Conservation (phyloP, 1,284 basidiomycete species). For the Ustilago loliicola region DNA sequence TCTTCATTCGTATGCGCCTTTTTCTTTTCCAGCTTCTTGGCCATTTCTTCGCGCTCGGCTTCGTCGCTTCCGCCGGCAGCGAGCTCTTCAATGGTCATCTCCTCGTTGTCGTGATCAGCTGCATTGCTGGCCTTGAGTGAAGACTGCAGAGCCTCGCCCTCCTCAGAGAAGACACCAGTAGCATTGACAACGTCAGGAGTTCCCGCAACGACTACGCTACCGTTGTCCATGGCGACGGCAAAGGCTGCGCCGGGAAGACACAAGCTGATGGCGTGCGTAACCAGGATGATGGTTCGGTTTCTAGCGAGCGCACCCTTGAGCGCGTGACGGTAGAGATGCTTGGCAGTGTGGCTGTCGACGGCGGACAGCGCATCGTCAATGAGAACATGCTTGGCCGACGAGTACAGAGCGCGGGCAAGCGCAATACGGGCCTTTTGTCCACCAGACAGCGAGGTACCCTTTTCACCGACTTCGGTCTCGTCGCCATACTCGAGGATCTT, state of each 20-base stretch:
- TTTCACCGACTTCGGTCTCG: slow-evolving; percentile 89
- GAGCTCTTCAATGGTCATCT: slow-evolving; percentile 61
- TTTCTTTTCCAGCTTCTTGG: slow-evolving; percentile 59
- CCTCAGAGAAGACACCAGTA: slow-evolving; percentile 51
- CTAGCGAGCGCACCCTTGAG: slow-evolving; percentile 77
- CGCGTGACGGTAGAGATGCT: slow-evolving; percentile 79
- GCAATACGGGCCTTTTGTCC: slow-evolving; percentile 88
- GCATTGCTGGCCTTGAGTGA: slow-evolving; percentile 28
- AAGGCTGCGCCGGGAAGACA: slow-evolving; percentile 80
- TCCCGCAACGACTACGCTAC: slow-evolving; percentile 79
- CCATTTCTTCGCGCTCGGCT: slow-evolving; percentile 57
- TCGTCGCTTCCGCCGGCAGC: slow-evolving; percentile 56
- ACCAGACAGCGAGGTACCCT: slow-evolving; percentile 79
- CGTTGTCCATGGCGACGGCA: slow-evolving; percentile 80
- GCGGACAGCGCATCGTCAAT: slow-evolving; percentile 92
- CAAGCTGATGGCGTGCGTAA: slow-evolving; percentile 87
- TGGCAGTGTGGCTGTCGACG: slow-evolving; percentile 88
- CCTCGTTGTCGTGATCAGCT: slow-evolving; percentile 33
- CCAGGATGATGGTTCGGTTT: slow-evolving; percentile 81
- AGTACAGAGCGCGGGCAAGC: slow-evolving; percentile 89
- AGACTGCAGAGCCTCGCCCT: slow-evolving; percentile 52
- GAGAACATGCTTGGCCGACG: slow-evolving; percentile 84
- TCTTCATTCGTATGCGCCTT: slow-evolving; percentile 64
- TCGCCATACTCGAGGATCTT: slow-evolving; percentile 94
- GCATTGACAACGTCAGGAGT: slow-evolving; percentile 73